phyloP scores from a whole-genome alignment of 768 basidiomycete species.

The Suillus brevipes region DNA sequence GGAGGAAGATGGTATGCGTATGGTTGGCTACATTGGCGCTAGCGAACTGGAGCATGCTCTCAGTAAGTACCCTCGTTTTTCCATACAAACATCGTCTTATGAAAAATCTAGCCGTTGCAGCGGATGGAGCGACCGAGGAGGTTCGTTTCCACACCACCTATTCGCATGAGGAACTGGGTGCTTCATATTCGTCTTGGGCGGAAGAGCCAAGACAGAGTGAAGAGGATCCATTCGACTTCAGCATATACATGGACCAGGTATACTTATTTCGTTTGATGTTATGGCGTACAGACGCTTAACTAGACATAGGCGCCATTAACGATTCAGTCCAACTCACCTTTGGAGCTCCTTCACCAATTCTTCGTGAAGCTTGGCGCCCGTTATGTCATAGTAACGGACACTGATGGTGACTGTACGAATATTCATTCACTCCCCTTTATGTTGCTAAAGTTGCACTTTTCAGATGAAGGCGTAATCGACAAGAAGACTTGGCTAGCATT shows the following conservation, averaged over 20 bases:
- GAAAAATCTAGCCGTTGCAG: slow-evolving; percentile 60
- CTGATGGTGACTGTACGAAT: slow-evolving; percentile 74
- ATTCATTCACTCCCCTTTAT: slow-evolving; percentile 13
- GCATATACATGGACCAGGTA: slow-evolving; percentile 89
- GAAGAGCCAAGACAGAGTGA: slow-evolving; percentile 34
- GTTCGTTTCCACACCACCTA: slow-evolving; percentile 62
- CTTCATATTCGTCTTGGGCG: slow-evolving; percentile 62
- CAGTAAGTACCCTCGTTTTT: slow-evolving; percentile 46
- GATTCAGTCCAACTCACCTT: slow-evolving; percentile 78
- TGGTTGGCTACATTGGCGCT: slow-evolving; percentile 89
- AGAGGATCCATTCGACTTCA: slow-evolving; percentile 74
- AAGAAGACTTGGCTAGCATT: slow-evolving; percentile 95
- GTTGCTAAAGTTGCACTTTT: neutral
- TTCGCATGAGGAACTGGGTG: slow-evolving; percentile 43
- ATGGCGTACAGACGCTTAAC: neutral
- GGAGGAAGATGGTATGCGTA: slow-evolving; percentile 48
- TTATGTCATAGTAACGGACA: slow-evolving; percentile 83
- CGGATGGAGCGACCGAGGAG: slow-evolving; percentile 64
- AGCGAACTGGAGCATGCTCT: slow-evolving; percentile 95
- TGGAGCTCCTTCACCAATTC: slow-evolving; percentile 91
- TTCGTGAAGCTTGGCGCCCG: slow-evolving; percentile 93
- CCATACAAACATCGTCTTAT: slow-evolving; percentile 4
- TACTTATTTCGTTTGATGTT: slow-evolving; percentile 8
- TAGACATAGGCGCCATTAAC: slow-evolving; percentile 76
- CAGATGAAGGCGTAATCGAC: slow-evolving; percentile 89